A percentile compares a stretch with the other conserved stretches of the same genome.
Evolutionary conservation across 2,329 filamentous ascomycete species (phyloP).

Genomic region (Waltergamsia citrina): DNA sequence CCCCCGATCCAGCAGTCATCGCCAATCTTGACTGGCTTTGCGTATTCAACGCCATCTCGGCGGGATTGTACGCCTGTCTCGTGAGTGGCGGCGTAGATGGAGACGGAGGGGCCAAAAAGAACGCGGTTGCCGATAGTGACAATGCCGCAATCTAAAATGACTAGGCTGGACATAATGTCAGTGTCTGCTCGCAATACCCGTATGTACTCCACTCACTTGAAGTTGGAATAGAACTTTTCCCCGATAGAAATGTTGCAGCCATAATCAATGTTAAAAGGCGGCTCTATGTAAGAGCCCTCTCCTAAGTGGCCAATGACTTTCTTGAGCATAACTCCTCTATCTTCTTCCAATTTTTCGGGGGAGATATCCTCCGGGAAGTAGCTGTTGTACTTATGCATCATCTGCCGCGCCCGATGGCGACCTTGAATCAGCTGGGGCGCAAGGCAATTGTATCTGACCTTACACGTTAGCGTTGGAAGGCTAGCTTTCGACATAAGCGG

Average conservation of each 20-base stretch:
- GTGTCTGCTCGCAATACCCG: not conserved
- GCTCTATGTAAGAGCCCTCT: conserved; percentile 43
- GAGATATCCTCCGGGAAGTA: conserved; percentile 40
- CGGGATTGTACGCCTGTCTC: conserved; percentile 50
- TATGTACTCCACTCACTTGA: conserved; percentile 13
- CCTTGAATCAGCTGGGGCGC: conserved; percentile 36
- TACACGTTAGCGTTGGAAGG: not conserved
- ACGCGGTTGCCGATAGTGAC: conserved; percentile 63
- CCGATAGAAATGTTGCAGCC: conserved; percentile 51
- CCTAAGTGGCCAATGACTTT: conserved; percentile 41
- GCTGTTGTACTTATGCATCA: conserved; percentile 49
- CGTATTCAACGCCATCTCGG: conserved; percentile 36
- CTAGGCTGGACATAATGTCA: conserved; percentile 26
- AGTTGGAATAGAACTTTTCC: conserved; percentile 48
- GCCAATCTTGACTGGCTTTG: conserved; percentile 33
- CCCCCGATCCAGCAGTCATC: conserved; percentile 48
- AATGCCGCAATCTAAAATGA: conserved; percentile 64
- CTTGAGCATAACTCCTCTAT: conserved; percentile 34
- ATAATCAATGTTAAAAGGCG: conserved; percentile 50
- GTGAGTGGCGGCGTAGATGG: conserved; percentile 62
- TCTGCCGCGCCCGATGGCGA: conserved; percentile 43
- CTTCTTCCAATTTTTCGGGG: conserved; percentile 23
- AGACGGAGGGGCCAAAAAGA: conserved; percentile 62
- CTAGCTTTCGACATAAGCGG: not conserved
- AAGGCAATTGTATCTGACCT: conserved; percentile 37